Base-by-base conservation (phyloP, 2,329 filamentous ascomycete species). In the Amesomyces nigricolor region DNA sequence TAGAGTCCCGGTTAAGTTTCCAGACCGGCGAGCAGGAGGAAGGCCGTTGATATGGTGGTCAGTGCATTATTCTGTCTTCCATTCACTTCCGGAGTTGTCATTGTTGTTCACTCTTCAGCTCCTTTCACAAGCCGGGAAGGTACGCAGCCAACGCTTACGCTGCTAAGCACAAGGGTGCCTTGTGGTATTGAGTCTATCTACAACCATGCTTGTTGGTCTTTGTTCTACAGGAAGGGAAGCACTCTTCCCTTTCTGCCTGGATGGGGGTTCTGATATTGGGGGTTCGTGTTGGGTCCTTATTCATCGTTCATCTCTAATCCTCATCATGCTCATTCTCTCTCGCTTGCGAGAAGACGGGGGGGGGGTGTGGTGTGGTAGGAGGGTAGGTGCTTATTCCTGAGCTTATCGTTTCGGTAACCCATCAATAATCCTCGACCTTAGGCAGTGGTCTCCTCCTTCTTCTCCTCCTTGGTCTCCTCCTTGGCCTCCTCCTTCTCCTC, bases 401-500 rank as follows among this genome's bases (percentile, higher is more conserved):
- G 59, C 51, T 55, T 51, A 49, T 54, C 45, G 44, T 39, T 57
- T 54, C 51, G 56, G 52, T 60, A 56, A 60, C 55, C 48, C 46
- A 30, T 45, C 38, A 54, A 16, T 30, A 40, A 22, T 4, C 11
- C 37, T 16, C 11, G 4, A 22, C 26, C 46, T 57, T 58, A 59
- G 10, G 58, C 61, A 26, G 59, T 54, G 55, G 61, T 60, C 61
- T 66, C 61, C 57, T 62, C 52, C 60, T 65, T 61, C 58, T 62
- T 57, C 56, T 59, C 58, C 46, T 57, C 55, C 17, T 47, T 30
- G 30, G 48, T 43, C 56, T 68, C 62, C 53, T 64, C 59, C 57
- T 64, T 62, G 56, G 66, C 62, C 38, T 64, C 54, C 44, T 63
- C 62, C 58, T 70, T 65, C 19, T 62, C 62, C 43, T 65, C 58